Evolutionary conservation across 2,329 filamentous ascomycete genomes (phyloP).

Genomic region (Calonectria pteridis): DNA sequence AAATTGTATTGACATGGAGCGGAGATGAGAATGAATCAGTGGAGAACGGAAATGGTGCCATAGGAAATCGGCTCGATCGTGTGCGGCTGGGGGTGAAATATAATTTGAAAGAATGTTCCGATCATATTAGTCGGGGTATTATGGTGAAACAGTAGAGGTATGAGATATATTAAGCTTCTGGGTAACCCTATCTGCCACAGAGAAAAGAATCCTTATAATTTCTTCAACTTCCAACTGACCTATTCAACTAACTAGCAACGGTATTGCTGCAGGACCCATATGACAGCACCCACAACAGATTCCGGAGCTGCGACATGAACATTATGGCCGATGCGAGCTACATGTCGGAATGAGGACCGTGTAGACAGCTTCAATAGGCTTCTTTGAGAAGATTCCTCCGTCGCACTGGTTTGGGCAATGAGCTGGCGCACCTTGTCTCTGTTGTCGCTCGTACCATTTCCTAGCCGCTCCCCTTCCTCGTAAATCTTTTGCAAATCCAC

Average conservation of each 20-base stretch:
- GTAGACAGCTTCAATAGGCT: constrained; percentile 1
- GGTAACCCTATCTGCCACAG: no score
- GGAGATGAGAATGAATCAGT: no score
- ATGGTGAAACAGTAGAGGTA: no score
- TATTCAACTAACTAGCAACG: constrained; percentile 2
- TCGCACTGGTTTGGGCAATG: not conserved
- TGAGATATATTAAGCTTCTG: no score
- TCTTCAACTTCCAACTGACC: no score
- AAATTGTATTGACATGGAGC: no score
- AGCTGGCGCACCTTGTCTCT: not conserved
- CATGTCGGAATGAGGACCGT: constrained; percentile 5
- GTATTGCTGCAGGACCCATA: constrained; percentile 25
- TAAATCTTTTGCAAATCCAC: constrained; percentile 19
- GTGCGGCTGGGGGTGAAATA: not conserved
- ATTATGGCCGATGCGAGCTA: not conserved
- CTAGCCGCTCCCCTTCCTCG: not conserved
- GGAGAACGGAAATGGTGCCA: no score
- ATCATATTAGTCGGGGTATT: no score
- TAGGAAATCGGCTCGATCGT: no score
- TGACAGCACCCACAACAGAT: constrained; percentile 9
- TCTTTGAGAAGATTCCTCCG: not conserved
- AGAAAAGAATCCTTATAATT: no score
- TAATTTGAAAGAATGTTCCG: no score
- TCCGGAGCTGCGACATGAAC: constrained; percentile 19
- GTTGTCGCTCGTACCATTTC: not conserved